A percentile compares a stretch with the other conserved stretches of the same genome.
Conservation (phyloP, 768 basidiomycete species). For the Suillus variegatus region DNA sequence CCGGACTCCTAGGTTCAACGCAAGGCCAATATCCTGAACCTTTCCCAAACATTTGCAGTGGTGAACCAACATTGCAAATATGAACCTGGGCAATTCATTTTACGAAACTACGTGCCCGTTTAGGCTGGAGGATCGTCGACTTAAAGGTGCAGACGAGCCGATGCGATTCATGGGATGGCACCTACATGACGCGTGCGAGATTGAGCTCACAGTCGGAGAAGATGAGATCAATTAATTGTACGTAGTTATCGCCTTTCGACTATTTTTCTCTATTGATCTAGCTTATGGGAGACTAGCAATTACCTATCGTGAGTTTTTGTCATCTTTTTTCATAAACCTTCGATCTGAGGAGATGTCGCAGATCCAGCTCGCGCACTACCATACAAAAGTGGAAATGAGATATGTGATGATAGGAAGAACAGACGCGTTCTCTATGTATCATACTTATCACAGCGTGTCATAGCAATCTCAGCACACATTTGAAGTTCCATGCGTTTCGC, state of each 20-base stretch:
- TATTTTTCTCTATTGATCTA: not conserved
- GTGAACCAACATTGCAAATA: not conserved
- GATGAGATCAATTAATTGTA: not conserved
- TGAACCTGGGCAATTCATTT: not conserved
- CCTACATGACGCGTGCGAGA: not conserved
- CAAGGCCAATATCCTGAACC: not conserved
- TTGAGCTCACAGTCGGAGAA: not conserved
- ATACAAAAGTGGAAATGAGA: not conserved
- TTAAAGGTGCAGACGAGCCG: not conserved
- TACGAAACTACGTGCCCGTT: not conserved
- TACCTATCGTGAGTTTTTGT: not conserved
- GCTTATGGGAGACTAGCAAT: not conserved
- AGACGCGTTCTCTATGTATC: not conserved
- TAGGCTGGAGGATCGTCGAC: not conserved
- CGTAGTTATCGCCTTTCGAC: not conserved
- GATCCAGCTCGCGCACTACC: not conserved
- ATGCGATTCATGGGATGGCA: not conserved
- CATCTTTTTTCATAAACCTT: not conserved
- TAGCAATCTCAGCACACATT: not conserved
- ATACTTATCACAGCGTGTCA: not conserved
- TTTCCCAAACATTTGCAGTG: not conserved
- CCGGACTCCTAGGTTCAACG: not conserved
- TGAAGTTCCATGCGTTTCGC: too few species aligned
- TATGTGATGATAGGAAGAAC: not conserved
- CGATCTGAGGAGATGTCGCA: not conserved